Evolutionary conservation across 495 filamentous ascomycete species (phyloP).

Genomic region (Penicillium salamii): DNA sequence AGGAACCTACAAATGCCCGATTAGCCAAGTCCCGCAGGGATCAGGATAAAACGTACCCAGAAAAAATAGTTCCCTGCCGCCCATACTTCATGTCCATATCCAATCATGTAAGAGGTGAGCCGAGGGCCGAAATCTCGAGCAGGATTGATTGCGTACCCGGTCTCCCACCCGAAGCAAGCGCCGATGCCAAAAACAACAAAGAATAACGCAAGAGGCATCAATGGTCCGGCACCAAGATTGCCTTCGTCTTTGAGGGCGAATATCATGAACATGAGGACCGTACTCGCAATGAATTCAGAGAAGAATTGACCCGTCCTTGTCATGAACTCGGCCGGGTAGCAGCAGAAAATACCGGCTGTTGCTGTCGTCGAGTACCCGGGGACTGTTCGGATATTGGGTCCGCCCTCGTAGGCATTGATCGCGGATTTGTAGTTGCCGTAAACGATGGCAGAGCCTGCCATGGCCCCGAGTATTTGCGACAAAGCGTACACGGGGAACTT

Average conservation of each 20-base stretch:
- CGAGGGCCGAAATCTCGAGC: constrained; percentile 66
- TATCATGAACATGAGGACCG: constrained; percentile 64
- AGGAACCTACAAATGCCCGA: constrained; percentile 31
- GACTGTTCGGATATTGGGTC: constrained; percentile 51
- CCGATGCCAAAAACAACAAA: constrained; percentile 66
- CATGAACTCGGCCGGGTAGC: constrained; percentile 61
- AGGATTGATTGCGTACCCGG: constrained; percentile 66
- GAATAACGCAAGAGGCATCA: constrained; percentile 57
- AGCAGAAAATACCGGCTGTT: constrained; percentile 64
- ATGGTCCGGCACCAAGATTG: constrained; percentile 45
- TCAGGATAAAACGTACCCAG: constrained; percentile 46
- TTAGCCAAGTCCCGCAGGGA: neutral
- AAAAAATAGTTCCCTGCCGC: constrained; percentile 60
- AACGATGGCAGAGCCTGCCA: constrained; percentile 52
- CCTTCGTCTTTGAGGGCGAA: constrained; percentile 63
- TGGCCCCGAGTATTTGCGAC: constrained; percentile 54
- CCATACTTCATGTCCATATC: constrained; percentile 65
- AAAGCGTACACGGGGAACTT: constrained; percentile 53
- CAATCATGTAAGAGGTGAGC: constrained; percentile 58
- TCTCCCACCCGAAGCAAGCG: constrained; percentile 68
- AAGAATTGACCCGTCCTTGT: constrained; percentile 59
- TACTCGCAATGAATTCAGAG: constrained; percentile 59
- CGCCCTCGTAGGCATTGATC: constrained; percentile 56
- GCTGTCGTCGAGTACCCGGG: constrained; percentile 53
- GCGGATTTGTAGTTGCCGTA: constrained; percentile 57